Evolutionary conservation across 495 filamentous ascomycete species (phyloP).

Genomic region (Penicillium fimorum): DNA sequence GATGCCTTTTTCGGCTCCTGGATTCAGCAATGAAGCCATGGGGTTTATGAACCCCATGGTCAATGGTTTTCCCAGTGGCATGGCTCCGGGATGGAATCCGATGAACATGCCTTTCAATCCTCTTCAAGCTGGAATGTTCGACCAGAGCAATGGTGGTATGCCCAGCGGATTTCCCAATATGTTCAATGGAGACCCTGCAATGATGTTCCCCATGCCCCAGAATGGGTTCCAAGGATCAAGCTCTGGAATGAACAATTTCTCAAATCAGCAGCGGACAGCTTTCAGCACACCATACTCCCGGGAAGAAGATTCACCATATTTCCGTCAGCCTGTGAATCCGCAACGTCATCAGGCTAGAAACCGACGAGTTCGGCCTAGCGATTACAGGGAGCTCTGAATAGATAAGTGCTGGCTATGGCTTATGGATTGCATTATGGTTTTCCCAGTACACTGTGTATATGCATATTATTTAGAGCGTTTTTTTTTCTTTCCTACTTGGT

Average conservation of each 20-base stretch:
- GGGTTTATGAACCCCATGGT: constrained; percentile 57
- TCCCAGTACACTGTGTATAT: constrained; percentile 4
- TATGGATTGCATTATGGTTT: constrained; percentile 3
- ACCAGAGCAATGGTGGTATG: constrained; percentile 34
- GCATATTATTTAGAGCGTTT: constrained; percentile 15
- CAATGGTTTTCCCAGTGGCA: constrained; percentile 44
- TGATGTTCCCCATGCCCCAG: constrained; percentile 40
- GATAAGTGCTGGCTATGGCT: background rate
- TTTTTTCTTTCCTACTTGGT: constrained; percentile 1
- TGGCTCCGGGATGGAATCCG: constrained; percentile 44
- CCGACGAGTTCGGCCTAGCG: constrained; percentile 75
- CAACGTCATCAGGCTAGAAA: constrained; percentile 82
- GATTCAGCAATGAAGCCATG: constrained; percentile 42
- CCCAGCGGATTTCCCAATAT: constrained; percentile 36
- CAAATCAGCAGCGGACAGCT: constrained; percentile 69
- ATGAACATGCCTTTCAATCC: constrained; percentile 53
- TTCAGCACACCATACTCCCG: constrained; percentile 61
- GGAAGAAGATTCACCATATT: constrained; percentile 89
- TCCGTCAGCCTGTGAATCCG: constrained; percentile 93
- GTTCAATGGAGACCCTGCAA: constrained; percentile 45
- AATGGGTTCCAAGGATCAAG: constrained; percentile 32
- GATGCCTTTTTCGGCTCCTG: constrained; percentile 45
- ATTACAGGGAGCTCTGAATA: constrained; percentile 77
- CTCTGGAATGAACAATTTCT: constrained; percentile 49
- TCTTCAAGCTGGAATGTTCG: constrained; percentile 46